Conservation (phyloP, 768 basidiomycete genomes). For the Lentinus brumalis region DNA sequence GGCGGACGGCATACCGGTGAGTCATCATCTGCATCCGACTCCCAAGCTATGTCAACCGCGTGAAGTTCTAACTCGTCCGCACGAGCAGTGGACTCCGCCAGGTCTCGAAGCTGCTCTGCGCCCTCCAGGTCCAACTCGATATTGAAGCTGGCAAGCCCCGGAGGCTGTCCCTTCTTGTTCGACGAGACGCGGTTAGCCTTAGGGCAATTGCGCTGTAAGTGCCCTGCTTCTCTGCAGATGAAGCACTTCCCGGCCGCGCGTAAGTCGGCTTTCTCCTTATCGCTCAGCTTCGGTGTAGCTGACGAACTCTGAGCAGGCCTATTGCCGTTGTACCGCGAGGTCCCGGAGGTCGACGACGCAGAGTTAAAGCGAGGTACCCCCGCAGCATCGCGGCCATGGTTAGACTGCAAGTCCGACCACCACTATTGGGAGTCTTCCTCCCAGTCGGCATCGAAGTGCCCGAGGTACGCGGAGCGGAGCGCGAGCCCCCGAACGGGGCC, state of each 20-base stretch:
- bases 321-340: conserved; percentile 4
- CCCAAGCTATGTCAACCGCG: background rate
- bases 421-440: too few relatives aligned
- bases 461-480: too few relatives aligned
- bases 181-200: background rate
- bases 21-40: too few relatives aligned
- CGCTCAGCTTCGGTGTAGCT: background rate
- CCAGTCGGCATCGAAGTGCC: too few relatives aligned
- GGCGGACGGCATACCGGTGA: too few relatives aligned
- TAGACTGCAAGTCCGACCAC: too few relatives aligned
- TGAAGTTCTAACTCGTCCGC: background rate
- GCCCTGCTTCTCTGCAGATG: conserved; percentile 13
- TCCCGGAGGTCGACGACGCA: too few relatives aligned
- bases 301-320: background rate
- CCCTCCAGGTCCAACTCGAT: background rate
- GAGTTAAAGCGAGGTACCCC: too few relatives aligned
- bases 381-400: too few relatives aligned
- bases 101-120: background rate
- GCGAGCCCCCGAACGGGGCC: too few relatives aligned
- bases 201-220: conserved; percentile 15
- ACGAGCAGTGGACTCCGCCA: background rate
- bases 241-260: conserved; percentile 14
- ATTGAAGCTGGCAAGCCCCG: conserved; percentile 4
- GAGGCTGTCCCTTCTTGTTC: background rate
- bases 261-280: conserved; percentile 1